A percentile compares a stretch with the other conserved stretches of the same genome.
phyloP scores from a whole-genome alignment of 73 alveolate species.

The Stentor coeruleus region DNA sequence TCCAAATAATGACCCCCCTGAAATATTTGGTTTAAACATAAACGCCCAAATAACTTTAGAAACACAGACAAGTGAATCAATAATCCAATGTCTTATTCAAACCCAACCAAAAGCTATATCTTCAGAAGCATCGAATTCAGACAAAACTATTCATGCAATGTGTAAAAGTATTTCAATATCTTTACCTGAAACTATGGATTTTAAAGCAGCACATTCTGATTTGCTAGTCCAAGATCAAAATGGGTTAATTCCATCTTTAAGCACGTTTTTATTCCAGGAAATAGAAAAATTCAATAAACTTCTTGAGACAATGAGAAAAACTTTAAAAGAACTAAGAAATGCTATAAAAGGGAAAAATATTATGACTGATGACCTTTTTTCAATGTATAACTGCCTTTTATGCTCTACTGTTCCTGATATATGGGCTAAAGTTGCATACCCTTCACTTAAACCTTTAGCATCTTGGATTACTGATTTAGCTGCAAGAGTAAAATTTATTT shows the following conservation, averaged over 20 bases:
- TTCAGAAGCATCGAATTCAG: conserved; percentile 63
- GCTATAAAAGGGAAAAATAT: conserved; percentile 85
- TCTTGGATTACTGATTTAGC: conserved; percentile 84
- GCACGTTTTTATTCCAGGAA: conserved; percentile 80
- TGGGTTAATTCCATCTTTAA: conserved; percentile 75
- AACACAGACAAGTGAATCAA: conserved; percentile 57
- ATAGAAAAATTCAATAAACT: conserved; percentile 82
- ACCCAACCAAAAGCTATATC: conserved; percentile 68
- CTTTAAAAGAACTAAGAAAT: conserved; percentile 67
- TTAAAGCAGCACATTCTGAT: conserved; percentile 66
- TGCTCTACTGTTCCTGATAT: conserved; percentile 84
- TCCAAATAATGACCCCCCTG: conserved; percentile 94
- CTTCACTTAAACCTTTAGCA: conserved; percentile 79
- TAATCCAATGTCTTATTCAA: conserved; percentile 57
- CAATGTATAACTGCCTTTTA: conserved; percentile 67
- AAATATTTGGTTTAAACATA: conserved; percentile 94
- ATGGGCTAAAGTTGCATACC: conserved; percentile 88
- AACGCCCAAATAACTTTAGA: conserved; percentile 94
- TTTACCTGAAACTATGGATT: conserved; percentile 68
- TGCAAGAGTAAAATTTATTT: conserved; percentile 76
- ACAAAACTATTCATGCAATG: conserved; percentile 66
- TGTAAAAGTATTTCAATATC: conserved; percentile 50
- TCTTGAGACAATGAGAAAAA: conserved; percentile 49
- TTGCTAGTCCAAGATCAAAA: conserved; percentile 63
- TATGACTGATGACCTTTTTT: conserved; percentile 94